Percentiles rank a stretch among this genome's conserved stretches.
Evolutionary conservation across 2,329 filamentous ascomycete genomes (phyloP).

Genomic region (Arthroderma sp.): DNA sequence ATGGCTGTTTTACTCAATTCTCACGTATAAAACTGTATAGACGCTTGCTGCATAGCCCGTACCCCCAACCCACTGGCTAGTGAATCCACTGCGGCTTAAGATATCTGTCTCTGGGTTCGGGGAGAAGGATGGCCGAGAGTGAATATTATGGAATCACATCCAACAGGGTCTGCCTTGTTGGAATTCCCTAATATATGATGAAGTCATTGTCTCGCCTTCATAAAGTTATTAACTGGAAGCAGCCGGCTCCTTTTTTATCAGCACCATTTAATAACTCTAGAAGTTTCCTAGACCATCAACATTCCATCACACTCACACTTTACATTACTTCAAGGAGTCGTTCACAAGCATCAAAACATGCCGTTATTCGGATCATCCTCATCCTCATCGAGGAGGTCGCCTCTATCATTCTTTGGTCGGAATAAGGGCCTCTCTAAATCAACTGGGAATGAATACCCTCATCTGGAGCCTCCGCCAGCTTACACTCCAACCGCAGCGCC

Average conservation of each 20-base stretch:
- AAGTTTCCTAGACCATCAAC: neutral
- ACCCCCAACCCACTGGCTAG: no score
- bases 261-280: neutral
- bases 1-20: no score
- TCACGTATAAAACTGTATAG: neutral
- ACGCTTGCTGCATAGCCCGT: neutral
- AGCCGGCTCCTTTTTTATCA: neutral
- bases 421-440: neutral
- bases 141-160: no score
- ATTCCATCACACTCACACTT: neutral
- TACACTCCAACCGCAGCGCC: constrained; percentile 18
- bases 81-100: neutral
- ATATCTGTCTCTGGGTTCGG: neutral
- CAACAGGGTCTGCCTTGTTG: neutral
- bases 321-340: neutral
- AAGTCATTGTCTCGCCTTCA: neutral
- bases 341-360: neutral
- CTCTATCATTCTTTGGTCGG: constrained; percentile 3
- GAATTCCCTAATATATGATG: no score
- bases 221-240: neutral
- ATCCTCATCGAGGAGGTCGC: neutral
- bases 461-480: constrained; percentile 32
- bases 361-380: constrained; percentile 5
- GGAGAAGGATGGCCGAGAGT: neutral
- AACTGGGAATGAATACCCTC: neutral